These are phyloP conservation scores for Microdochium paspali DNA, from an alignment of 2,329 filamentous ascomycete species.

Conservation along the genomic window DNA sequence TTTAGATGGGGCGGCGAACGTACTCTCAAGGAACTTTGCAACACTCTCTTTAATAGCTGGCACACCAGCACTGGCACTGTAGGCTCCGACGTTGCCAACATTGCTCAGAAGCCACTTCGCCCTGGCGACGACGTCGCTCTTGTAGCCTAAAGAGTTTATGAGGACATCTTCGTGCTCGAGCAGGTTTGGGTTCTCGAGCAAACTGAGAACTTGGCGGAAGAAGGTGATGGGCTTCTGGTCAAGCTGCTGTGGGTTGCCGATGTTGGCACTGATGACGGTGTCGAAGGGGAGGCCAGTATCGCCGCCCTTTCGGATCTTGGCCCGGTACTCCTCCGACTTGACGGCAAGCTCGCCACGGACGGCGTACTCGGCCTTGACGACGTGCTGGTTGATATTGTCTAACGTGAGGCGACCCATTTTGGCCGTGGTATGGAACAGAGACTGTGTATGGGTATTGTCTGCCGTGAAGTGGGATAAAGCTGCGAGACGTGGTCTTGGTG, in stretches of 20 bases:
- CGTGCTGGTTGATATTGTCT: slow-evolving; percentile 86
- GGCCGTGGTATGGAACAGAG: not conserved
- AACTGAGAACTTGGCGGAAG: slow-evolving; percentile 90
- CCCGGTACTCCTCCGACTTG: slow-evolving; percentile 84
- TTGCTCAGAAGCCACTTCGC: slow-evolving; percentile 73
- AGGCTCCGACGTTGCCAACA: slow-evolving; percentile 87
- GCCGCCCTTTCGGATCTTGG: slow-evolving; percentile 53
- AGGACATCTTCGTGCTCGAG: slow-evolving; percentile 79
- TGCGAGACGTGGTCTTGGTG: not conserved
- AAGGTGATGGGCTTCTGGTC: slow-evolving; percentile 99
- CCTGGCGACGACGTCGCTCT: slow-evolving; percentile 78
- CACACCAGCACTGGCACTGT: slow-evolving; percentile 87
- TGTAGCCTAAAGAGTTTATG: slow-evolving; percentile 68
- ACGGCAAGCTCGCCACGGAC: slow-evolving; percentile 93
- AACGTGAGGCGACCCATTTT: slow-evolving; percentile 48
- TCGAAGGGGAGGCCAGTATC: slow-evolving; percentile 65
- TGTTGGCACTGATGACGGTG: slow-evolving; percentile 92
- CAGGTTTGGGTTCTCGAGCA: slow-evolving; percentile 82
- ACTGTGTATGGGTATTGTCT: not conserved
- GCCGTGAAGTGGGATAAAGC: not conserved
- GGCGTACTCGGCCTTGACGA: slow-evolving; percentile 85
- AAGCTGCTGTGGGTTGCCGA: slow-evolving; percentile 96
- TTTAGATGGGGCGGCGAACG: slow-evolving; percentile 18
- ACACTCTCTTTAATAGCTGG: slow-evolving; percentile 81
- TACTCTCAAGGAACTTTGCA: slow-evolving; percentile 84